Percentiles rank a stretch among this genome's conserved stretches.
These are phyloP conservation scores for Miscanthus lutarioriparius DNA, from an alignment of 176 grass and related monocot genomes.

Conservation along the genomic window DNA sequence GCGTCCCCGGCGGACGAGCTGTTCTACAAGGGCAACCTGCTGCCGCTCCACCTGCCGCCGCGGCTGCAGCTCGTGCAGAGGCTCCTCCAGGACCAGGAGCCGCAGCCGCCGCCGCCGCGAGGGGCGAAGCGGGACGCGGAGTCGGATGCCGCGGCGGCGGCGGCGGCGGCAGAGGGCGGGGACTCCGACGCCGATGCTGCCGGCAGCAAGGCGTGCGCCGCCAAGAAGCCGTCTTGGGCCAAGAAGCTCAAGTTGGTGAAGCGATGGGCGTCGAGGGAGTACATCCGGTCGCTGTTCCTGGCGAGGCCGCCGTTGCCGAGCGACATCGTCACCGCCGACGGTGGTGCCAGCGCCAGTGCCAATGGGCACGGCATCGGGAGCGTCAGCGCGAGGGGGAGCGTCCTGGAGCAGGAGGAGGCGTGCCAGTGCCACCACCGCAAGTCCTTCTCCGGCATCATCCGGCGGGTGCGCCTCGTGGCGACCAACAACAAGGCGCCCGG, in stretches of 20 bases:
- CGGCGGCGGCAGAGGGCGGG: neutral
- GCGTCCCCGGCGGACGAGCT: slow-evolving; percentile 86
- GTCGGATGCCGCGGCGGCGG: neutral
- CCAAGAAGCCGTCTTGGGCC: slow-evolving; percentile 63
- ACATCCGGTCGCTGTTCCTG: slow-evolving; percentile 72
- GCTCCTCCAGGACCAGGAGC: slow-evolving; percentile 51
- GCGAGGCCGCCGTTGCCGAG: slow-evolving; percentile 10
- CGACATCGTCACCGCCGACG: slow-evolving; percentile 22
- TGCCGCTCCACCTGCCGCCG: slow-evolving; percentile 78
- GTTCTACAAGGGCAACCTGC: slow-evolving; percentile 92
- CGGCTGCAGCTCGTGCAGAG: slow-evolving; percentile 78
- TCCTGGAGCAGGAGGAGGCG: slow-evolving; percentile 45
- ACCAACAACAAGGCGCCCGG: slow-evolving; percentile 36
- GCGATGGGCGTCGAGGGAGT: slow-evolving; percentile 77
- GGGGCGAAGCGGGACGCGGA: slow-evolving; percentile 11
- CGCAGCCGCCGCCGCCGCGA: neutral
- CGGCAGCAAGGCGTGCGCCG: slow-evolving; percentile 15
- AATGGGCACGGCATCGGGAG: neutral
- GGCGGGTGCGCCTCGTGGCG: slow-evolving; percentile 51
- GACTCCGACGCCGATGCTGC: neutral
- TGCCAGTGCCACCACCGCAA: slow-evolving; percentile 51
- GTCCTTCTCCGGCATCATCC: slow-evolving; percentile 88
- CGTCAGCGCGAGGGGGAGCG: slow-evolving; percentile 24
- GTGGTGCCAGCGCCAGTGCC: neutral
- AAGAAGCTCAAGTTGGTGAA: slow-evolving; percentile 69